Evolutionary conservation across 495 filamentous ascomycete species (phyloP), one percentile per base, ranked within the genome.

Genomic region (Staphylotrichum tortipilum): DNA sequence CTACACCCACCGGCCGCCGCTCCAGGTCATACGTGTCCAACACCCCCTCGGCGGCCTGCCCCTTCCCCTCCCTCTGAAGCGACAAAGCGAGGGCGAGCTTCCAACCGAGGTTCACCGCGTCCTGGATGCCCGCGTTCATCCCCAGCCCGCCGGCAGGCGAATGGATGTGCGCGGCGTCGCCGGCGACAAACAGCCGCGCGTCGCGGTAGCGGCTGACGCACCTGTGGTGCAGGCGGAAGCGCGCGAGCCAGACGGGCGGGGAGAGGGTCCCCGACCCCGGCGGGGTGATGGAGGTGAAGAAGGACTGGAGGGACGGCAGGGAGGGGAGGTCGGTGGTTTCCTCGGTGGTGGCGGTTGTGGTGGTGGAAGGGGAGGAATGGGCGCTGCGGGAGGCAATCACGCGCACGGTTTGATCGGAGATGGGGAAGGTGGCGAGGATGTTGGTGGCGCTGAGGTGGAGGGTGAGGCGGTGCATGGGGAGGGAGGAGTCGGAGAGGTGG

Each of bases 71-170:
- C 18, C 12, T 15, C 38, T 52, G 36, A 2, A 47, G 29, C 10
- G 53, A 30, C 0, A 77, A 48, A 5, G 65, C 68, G 7, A 60
- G 44, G 1, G 59, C 66, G 18, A 78, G 59, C 53, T 77, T 78
- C 81, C 81, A 84, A 8, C 71, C 75, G 0, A 83, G 67, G 44
- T 82, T 81, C 30, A 80, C 65, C 0, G 78, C 68, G 44, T 83
- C 79, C 33, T 76, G 72, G 22, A 82, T 76, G 0, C 80, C 78
- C 0, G 75, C 75, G 54, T 84, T 84, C 70, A 83, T 75, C 3
- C 80, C 80, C 44, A 79, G 78, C 1, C 74, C 79, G 0, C 76
- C 78, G 0, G 69, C 72, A 0, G 78, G 78, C 29, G 71, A 75
- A 55, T 80, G 76, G 24, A 75, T 78, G 52, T 84, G 80, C 3